Base-by-base conservation (phyloP, 2,329 filamentous ascomycete genomes). In the Aureobasidium sp. region DNA sequence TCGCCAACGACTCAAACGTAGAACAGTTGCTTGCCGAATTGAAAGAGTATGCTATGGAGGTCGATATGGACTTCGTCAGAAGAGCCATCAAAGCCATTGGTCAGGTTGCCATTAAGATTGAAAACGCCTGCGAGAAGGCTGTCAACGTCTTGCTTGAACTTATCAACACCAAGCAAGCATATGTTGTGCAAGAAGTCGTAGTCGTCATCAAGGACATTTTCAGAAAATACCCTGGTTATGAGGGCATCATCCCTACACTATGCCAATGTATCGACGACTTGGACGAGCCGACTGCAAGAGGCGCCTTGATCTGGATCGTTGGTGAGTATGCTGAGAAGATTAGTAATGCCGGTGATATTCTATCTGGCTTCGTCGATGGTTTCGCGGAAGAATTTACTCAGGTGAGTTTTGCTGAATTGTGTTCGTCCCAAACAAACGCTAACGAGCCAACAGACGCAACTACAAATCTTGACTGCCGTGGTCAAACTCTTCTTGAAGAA, bases 141-240 rank as follows among this genome's bases (percentile, higher is more conserved):
- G 94, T 99, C 64, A 95, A 95, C 69, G 90, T 92, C 0, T 80
- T 99, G 35, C 82, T 97, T 66, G 94, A 99, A 70, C 80, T 99
- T 50, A 97, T 99, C 72, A 89, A 93, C 66, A 96, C 91, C 63
- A 97, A 97, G 77, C 93, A 97, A 75, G 97, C 97, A 78, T 99
- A 99, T 71, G 94, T 99, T 54, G 94, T 99, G 12, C 94, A 99
- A 75, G 94, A 99, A 76, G 93, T 94, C 0, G 87, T 97, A 65
- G 91, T 99, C n/a, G 94, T 99, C 52, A 96, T 97, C 79, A 97
- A 96, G 78, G 94, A 99, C 67, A 97, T 99, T 64, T 88, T 99
- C 77, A 85, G 94, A 67, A 96, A 96, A 75, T 99, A 99, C 69
- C 92, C 93, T 9, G 94, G 94, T 22, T 99, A 97, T 70, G 94